Evolutionary conservation across 352 stramenopile species (phyloP).

Genomic region (Blastocystis sp.): DNA sequence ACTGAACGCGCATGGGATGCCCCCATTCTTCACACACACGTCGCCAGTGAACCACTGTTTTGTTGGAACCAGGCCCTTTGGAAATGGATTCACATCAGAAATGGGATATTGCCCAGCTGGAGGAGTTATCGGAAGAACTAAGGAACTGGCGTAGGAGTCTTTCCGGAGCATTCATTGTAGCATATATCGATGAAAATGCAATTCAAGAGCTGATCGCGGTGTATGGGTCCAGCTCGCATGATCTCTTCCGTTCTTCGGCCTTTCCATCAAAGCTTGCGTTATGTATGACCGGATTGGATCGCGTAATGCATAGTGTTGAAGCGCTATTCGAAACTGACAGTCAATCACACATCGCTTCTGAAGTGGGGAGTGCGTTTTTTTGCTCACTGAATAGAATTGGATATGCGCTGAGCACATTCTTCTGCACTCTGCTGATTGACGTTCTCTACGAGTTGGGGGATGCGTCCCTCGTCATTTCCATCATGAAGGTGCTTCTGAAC

Average conservation of each 20-base stretch:
- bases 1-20: background rate
- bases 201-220: background rate
- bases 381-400: background rate
- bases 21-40: background rate
- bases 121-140: background rate
- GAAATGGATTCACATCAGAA: background rate
- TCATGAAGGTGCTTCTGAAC: background rate
- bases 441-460: background rate
- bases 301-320: background rate
- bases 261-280: background rate
- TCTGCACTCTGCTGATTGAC: background rate
- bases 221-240: background rate
- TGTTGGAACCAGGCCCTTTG: background rate
- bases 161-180: background rate
- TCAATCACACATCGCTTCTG: background rate
- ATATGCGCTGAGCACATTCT: background rate
- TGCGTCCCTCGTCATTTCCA: background rate
- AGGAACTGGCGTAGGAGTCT: background rate
- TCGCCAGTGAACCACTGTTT: background rate
- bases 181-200: background rate
- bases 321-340: background rate
- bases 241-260: background rate
- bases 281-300: background rate
- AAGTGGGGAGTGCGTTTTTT: background rate
- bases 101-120: background rate